Conservation (phyloP, 805 yeast genomes). For the Saccharomyces paradoxus region DNA sequence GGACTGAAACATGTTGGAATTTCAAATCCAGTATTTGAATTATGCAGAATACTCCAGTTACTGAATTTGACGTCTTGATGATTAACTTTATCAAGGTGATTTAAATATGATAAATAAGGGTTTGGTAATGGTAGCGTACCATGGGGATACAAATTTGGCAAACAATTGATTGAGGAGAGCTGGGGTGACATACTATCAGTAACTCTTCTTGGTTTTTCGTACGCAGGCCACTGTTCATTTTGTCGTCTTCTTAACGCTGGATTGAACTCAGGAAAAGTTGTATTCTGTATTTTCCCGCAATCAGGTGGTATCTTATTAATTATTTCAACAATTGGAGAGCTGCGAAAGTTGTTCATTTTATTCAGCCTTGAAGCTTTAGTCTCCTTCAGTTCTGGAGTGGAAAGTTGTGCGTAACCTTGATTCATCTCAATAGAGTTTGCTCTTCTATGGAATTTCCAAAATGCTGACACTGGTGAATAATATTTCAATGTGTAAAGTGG, state of each 20-base stretch:
- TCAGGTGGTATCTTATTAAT: neutral
- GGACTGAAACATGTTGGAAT: slow-evolving; percentile 52
- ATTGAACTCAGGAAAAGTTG: neutral
- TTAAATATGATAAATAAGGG: neutral
- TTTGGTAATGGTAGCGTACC: neutral
- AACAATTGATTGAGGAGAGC: neutral
- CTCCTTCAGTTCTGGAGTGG: neutral
- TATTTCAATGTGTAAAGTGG: neutral
- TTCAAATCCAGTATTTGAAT: neutral
- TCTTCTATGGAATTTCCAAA: neutral
- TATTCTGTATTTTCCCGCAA: neutral
- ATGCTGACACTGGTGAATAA: neutral
- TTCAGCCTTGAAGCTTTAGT: neutral
- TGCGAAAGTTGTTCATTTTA: neutral
- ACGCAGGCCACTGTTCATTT: neutral
- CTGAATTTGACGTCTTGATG: neutral
- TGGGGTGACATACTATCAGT: neutral
- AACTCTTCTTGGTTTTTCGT: neutral
- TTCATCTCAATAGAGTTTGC: neutral
- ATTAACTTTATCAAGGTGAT: neutral
- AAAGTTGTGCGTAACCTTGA: neutral
- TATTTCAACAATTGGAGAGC: neutral
- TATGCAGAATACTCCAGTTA: neutral
- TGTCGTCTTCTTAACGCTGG: neutral
- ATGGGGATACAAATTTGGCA: neutral